Conservation (phyloP, 2,329 filamentous ascomycete species). For the Aspergillus tanneri region DNA sequence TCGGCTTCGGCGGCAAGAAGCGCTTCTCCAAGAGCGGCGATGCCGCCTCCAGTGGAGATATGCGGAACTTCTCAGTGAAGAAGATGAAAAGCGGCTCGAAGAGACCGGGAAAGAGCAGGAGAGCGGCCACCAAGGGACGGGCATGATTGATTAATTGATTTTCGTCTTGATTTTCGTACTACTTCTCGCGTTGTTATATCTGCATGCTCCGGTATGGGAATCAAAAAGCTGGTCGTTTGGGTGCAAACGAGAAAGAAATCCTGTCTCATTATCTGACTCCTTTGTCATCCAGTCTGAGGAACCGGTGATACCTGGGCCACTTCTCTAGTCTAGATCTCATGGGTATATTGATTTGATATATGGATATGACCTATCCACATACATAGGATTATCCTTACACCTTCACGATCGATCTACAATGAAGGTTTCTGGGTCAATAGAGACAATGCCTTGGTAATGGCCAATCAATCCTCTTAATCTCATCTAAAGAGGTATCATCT, state of each 20-base stretch:
- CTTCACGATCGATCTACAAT: too few species aligned
- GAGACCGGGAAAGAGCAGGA: slow-evolving; percentile 53
- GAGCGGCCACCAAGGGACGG: slow-evolving; percentile 38
- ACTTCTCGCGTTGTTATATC: not conserved
- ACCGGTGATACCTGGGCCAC: not conserved
- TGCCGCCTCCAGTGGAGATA: slow-evolving; percentile 75
- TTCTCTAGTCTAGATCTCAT: not conserved
- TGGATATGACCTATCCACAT: slow-evolving; percentile 2
- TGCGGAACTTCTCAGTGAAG: slow-evolving; percentile 75
- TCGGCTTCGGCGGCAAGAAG: slow-evolving; percentile 96
- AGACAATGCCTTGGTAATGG: not conserved
- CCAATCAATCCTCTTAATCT: not conserved
- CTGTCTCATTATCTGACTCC: not conserved
- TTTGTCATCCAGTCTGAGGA: not conserved
- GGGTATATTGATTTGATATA: slow-evolving; percentile 14
- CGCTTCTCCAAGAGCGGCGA: slow-evolving; percentile 86
- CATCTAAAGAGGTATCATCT: slow-evolving; percentile 9
- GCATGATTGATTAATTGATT: slow-evolving; percentile 15
- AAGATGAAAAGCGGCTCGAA: slow-evolving; percentile 70
- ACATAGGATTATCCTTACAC: too few species aligned
- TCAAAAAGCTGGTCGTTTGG: slow-evolving; percentile 12
- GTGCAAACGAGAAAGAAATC: slow-evolving; percentile 3
- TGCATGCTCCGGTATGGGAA: slow-evolving; percentile 14
- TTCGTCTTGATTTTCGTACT: slow-evolving; percentile 1
- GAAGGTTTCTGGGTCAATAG: too few species aligned